phyloP scores from a whole-genome alignment of 1,284 basidiomycete genomes.

The Trichosporon ovoides region DNA sequence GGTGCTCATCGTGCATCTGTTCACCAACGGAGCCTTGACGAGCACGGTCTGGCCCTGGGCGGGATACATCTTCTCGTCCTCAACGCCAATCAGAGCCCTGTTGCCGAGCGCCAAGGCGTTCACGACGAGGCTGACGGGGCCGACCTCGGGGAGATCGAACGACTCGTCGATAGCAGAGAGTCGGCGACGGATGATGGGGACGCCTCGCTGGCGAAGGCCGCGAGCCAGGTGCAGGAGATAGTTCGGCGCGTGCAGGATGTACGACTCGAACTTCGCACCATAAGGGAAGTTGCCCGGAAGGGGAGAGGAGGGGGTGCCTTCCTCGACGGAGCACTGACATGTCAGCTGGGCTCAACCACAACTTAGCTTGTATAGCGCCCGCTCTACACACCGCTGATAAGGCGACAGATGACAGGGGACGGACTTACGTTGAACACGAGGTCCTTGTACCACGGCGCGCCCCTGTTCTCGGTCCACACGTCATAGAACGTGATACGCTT shows the following conservation, averaged over 20 bases:
- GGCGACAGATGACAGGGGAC: background rate
- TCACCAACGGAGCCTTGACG: constrained; percentile 33
- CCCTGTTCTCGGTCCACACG: constrained; percentile 43
- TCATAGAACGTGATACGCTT: constrained; percentile 53
- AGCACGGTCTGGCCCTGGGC: constrained; percentile 47
- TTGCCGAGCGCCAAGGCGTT: constrained; percentile 51
- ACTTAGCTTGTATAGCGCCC: too few relatives aligned
- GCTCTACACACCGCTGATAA: too few relatives aligned
- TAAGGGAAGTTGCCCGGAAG: constrained; percentile 25
- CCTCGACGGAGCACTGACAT: constrained; percentile 2
- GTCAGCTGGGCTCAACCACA: background rate
- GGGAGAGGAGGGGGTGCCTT: constrained; percentile 8
- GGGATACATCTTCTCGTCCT: constrained; percentile 42
- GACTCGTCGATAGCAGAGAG: constrained; percentile 45
- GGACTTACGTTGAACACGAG: constrained; percentile 54
- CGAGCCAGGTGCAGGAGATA: constrained; percentile 42
- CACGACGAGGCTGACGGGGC: constrained; percentile 44
- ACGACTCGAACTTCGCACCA: constrained; percentile 38
- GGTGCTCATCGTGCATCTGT: constrained; percentile 24
- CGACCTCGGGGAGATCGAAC: constrained; percentile 33
- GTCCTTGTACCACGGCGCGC: constrained; percentile 55
- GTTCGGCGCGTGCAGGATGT: constrained; percentile 45
- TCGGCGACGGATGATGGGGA: constrained; percentile 39
- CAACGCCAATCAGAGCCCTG: constrained; percentile 40
- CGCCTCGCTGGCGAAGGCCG: constrained; percentile 32